Base-by-base conservation (phyloP, 1,284 basidiomycete species). In the Phaffia rhodozyma region DNA sequence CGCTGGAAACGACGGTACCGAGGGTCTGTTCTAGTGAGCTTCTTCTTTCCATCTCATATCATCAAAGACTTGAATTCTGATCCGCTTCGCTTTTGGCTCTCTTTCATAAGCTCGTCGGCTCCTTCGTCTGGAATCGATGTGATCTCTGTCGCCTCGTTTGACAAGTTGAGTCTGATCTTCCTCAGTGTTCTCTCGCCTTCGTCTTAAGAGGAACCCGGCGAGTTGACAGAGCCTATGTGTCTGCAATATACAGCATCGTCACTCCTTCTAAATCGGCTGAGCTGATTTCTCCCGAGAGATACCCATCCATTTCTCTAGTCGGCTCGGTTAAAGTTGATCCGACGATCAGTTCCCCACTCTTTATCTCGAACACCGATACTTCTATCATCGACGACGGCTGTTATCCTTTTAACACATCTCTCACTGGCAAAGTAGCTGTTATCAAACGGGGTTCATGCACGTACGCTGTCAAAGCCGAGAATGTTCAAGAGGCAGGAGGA, bases 361-460 rank as follows among this genome's bases (percentile, higher is more conserved):
- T 58, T n/a, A 60, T 67, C 34, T 66, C 66, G 4, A 32, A 53
- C 18, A 66, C 27, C 23, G 47, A 55, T 64, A 63, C 63, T 30
- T 62, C 48, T 21, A 60, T 61, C 4, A 51, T 3, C 29, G 32
- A 34, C 32, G 55, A 54, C 16, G 56, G 51, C 25, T 47, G 62
- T 25, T 59, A 49, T 58, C 32, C 49, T 11, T 52, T 27, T n/a
- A 52, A 52, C 1, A 38, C 25, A 2, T 16, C 29, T 21, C 32
- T 54, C 20, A 38, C 56, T 3, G 62, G 58, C 6, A 63, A 60
- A 54, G 62, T 63, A 6, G 58, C 58, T 32, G n/a, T 63, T 29
- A 43, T 63, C 21, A 30, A 43, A 27, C 51, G 62, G 6, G 62
- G 62, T 16, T 3, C 27, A 6, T 63, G 62, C 57, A 18, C 38